Conservation (phyloP, 2,329 filamentous ascomycete genomes). For the Keithomyces neogunnii region DNA sequence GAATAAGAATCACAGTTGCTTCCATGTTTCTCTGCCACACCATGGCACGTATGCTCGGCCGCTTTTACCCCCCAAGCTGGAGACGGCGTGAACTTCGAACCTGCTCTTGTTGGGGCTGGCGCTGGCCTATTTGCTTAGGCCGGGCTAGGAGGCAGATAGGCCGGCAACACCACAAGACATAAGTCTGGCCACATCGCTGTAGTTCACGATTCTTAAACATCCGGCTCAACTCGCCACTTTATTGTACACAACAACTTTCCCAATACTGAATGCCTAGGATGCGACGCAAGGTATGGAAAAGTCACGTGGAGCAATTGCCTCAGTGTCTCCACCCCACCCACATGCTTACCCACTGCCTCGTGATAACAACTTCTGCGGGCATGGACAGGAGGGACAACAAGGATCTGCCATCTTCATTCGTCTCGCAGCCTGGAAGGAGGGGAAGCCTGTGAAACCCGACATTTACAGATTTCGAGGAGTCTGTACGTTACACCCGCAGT, state of each 20-base stretch:
- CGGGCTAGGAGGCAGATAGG: too few species aligned
- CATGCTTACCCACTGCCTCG: background rate
- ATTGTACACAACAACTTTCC: too few species aligned
- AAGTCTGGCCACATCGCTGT: too few species aligned
- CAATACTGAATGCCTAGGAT: too few species aligned
- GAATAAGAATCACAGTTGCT: too few species aligned
- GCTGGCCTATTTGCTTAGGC: background rate
- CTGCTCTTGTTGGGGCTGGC: too few species aligned
- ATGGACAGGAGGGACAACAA: background rate
- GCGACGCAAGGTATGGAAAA: background rate
- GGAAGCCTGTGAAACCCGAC: background rate
- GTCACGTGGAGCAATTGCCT: slow-evolving; percentile 4
- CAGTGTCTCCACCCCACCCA: slow-evolving; percentile 1
- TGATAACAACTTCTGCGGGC: slow-evolving; percentile 2
- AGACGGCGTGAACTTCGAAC: background rate
- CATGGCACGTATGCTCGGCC: too few species aligned
- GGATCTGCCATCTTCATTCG: slow-evolving; percentile 1
- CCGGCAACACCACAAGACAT: too few species aligned
- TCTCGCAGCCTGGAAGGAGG: background rate
- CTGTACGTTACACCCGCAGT: background rate
- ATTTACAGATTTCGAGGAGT: background rate
- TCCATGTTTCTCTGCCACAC: too few species aligned
- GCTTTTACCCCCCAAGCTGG: background rate
- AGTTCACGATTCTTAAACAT: too few species aligned
- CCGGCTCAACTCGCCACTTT: too few species aligned